Evolutionary conservation across 108 stramenopile genomes (phyloP).

Genomic region (Cylindrotheca fusiformis): DNA sequence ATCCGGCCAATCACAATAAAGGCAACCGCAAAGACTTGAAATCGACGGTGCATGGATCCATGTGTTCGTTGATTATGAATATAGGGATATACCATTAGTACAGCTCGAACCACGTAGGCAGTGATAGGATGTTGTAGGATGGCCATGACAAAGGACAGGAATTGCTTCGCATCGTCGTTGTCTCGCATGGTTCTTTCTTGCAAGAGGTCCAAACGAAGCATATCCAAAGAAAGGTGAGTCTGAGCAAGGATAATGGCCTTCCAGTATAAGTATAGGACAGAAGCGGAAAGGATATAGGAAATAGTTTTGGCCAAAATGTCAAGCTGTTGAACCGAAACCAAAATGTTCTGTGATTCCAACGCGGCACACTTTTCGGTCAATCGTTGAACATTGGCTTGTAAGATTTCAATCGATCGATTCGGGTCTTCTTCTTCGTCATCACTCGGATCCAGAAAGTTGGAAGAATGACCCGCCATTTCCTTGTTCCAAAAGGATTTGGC

Average conservation of each 20-base stretch:
- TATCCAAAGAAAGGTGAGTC: not conserved
- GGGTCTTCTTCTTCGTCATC: not conserved
- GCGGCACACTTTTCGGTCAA: constrained; percentile 15
- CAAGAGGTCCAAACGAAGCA: not conserved
- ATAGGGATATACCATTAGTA: constrained; percentile 11
- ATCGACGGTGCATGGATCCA: constrained; percentile 23
- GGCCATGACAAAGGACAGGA: not conserved
- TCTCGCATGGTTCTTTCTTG: not conserved
- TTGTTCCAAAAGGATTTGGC: constrained; percentile 8
- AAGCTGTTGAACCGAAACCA: constrained; percentile 27
- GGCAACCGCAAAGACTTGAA: constrained; percentile 31
- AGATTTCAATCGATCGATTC: not conserved
- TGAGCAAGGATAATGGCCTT: not conserved
- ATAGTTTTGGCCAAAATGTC: constrained; percentile 14
- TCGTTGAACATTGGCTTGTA: constrained; percentile 11
- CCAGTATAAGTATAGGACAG: constrained; percentile 11
- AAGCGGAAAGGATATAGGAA: not conserved
- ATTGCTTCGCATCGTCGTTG: too few species aligned
- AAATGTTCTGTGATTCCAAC: constrained; percentile 32
- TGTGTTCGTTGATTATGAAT: constrained; percentile 17
- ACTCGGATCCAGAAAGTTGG: not conserved
- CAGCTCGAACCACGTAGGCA: not conserved
- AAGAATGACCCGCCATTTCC: not conserved
- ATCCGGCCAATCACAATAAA: constrained; percentile 31
- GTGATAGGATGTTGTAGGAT: not conserved